phyloP scores from a whole-genome alignment of 331 rosid genomes.

The Dryas integrifolia region DNA sequence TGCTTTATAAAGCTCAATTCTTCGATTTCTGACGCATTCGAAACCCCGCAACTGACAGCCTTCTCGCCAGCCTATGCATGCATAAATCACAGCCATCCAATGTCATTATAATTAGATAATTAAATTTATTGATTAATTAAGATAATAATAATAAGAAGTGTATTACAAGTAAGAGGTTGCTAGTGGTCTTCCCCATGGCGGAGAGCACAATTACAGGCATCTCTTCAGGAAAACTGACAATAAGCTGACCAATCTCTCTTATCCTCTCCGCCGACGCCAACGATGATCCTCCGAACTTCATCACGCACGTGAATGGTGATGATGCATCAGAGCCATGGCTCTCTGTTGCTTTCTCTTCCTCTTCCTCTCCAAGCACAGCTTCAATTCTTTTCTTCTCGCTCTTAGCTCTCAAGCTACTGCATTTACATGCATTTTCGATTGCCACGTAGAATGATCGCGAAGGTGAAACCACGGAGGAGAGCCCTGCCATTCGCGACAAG shows the following conservation, averaged over 20 bases:
- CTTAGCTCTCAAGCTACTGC: background rate
- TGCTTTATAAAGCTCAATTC: slow-evolving; percentile 58
- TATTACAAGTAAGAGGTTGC: slow-evolving; percentile 63
- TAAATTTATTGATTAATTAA: background rate
- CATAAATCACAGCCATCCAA: background rate
- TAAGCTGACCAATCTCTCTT: slow-evolving; percentile 58
- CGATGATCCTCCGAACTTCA: slow-evolving; percentile 86
- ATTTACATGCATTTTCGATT: slow-evolving; percentile 11
- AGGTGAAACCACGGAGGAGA: background rate
- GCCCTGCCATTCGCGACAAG: background rate
- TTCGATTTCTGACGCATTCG: slow-evolving; percentile 50
- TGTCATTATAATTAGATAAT: background rate
- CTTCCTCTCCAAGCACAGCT: slow-evolving; percentile 8
- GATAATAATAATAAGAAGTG: background rate
- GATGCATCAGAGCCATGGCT: background rate
- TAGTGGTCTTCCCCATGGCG: slow-evolving; percentile 88
- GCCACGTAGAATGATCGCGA: background rate
- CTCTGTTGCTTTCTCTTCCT: background rate
- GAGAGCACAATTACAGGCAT: slow-evolving; percentile 74
- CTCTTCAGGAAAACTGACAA: slow-evolving; percentile 63
- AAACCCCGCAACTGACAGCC: slow-evolving; percentile 76
- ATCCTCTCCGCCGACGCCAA: slow-evolving; percentile 61
- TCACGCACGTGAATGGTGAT: slow-evolving; percentile 49
- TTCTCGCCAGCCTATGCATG: slow-evolving; percentile 68
- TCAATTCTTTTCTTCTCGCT: background rate